Conservation (phyloP, 495 filamentous ascomycete genomes). For the Hypoxylon fragiforme region DNA sequence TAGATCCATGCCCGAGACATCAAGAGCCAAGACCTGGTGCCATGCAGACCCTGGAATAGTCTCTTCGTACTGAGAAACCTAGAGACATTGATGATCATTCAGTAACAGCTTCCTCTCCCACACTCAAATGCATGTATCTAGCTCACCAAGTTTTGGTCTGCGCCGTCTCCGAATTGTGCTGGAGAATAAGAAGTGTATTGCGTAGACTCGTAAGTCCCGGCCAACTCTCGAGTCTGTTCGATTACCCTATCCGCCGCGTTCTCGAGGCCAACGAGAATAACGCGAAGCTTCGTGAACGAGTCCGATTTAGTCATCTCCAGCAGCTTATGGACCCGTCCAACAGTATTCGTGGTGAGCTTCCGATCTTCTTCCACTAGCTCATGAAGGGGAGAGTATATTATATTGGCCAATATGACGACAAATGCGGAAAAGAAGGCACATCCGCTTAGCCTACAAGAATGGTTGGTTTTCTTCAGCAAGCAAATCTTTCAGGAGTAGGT, state of each 20-base stretch:
- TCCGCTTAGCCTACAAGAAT: conserved; percentile 33
- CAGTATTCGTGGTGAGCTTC: conserved; percentile 16
- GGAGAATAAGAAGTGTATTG: not conserved
- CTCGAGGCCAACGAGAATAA: conserved; percentile 23
- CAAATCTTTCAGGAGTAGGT: too few relatives aligned
- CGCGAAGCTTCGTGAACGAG: conserved; percentile 24
- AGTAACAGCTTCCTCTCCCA: not conserved
- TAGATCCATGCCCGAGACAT: not conserved
- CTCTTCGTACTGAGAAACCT: conserved; percentile 7
- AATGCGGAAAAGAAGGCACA: conserved; percentile 38
- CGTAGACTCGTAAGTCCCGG: not conserved
- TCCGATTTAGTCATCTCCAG: conserved; percentile 20
- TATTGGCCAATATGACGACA: conserved; percentile 36
- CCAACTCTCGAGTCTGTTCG: not conserved
- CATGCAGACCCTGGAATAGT: not conserved
- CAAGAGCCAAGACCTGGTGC: conserved; percentile 5
- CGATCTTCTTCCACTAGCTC: conserved; percentile 25
- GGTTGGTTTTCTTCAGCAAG: conserved; percentile 1
- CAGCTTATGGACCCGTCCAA: conserved; percentile 29
- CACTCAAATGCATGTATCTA: not conserved
- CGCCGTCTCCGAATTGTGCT: not conserved
- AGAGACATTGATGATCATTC: not conserved
- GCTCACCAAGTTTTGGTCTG: conserved; percentile 12
- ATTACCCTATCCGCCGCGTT: conserved; percentile 19
- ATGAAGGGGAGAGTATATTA: conserved; percentile 30